Evolutionary conservation across 495 filamentous ascomycete genomes (phyloP), one percentile per base, ranked within the genome.

Genomic region (Penicillium chermesinum): DNA sequence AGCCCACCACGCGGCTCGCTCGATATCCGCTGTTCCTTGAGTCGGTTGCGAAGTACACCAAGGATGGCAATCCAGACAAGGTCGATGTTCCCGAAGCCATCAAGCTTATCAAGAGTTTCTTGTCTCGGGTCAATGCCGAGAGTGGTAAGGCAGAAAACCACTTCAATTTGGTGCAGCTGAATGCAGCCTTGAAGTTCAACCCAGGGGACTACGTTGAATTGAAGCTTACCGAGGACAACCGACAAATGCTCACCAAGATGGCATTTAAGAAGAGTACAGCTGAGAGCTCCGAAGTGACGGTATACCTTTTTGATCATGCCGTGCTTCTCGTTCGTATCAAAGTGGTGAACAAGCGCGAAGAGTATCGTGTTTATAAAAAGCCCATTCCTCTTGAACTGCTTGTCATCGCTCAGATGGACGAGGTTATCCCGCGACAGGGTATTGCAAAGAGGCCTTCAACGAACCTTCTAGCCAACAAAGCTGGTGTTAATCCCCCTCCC

Each of bases 101-200:
- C 53, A 77, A 70, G 38, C 74, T 85, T 62, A 96, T 99, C 66
- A 84, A 90, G 48, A 87, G 91, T 46, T 85, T 94, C 56, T 67
- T 99, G 41, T 83, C 80, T 15, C 80, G 85, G 51, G 94, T 99
- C 57, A 99, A 99, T 63, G 75, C 83, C 9, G 94, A 96, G 65
- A 94, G 89, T 57, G 94, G 94, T 54, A 96, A 93, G 68, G 89
- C 93, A 2, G 94, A 99, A 69, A 99, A 99, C 58, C 87, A 91
- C 42, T 97, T 95, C 73, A 97, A 97, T 65, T 73, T 99, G 33
- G 87, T 90, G 62, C 86, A 88, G 54, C 76, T 99, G 13, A 91
- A 96, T 60, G 78, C 87, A 41, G 85, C 95, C 48, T 78, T 99
- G 49, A 88, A 89, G 53, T 97, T 93, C 74, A 74, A 81, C 21